phyloP scores from a whole-genome alignment of 164 flowering plant genomes.

The Vitis cinerea region DNA sequence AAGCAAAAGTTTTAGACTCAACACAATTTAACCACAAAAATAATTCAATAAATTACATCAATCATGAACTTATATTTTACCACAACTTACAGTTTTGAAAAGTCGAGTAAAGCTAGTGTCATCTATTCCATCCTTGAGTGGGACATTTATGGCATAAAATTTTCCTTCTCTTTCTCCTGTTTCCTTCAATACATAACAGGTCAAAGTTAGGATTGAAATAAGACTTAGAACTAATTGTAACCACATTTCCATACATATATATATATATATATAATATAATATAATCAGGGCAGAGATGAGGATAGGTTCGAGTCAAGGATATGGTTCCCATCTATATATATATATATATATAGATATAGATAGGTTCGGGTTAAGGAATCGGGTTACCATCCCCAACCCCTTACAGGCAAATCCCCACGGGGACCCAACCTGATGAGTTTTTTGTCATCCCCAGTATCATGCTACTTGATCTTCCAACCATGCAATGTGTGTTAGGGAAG shows the following conservation, averaged over 20 bases:
- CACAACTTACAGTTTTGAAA: conserved; percentile 76
- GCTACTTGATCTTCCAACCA: too few relatives aligned
- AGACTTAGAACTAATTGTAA: not conserved
- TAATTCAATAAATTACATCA: not conserved
- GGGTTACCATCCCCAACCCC: too few relatives aligned
- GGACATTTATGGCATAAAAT: conserved; percentile 93
- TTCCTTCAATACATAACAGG: conserved; percentile 57
- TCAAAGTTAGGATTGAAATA: not conserved
- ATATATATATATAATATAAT: too few relatives aligned
- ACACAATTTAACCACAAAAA: conserved; percentile 8
- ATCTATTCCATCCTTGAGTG: conserved; percentile 97
- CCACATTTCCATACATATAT: not conserved
- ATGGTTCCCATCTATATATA: too few relatives aligned
- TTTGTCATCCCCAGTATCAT: too few relatives aligned
- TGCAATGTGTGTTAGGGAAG: too few relatives aligned
- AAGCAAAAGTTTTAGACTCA: conserved; percentile 7
- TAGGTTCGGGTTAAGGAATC: too few relatives aligned
- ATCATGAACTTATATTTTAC: not conserved
- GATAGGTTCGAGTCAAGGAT: too few relatives aligned
- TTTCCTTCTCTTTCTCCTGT: conserved; percentile 97
- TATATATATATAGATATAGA: too few relatives aligned
- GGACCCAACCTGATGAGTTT: too few relatives aligned
- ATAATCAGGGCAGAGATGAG: too few relatives aligned
- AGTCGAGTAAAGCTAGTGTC: conserved; percentile 87
- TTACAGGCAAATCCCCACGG: too few relatives aligned